A percentile compares a stretch with the other conserved stretches of the same genome.
Conservation (phyloP, 192 early-diverging fungal species). For the Chytriomyces confervae region DNA sequence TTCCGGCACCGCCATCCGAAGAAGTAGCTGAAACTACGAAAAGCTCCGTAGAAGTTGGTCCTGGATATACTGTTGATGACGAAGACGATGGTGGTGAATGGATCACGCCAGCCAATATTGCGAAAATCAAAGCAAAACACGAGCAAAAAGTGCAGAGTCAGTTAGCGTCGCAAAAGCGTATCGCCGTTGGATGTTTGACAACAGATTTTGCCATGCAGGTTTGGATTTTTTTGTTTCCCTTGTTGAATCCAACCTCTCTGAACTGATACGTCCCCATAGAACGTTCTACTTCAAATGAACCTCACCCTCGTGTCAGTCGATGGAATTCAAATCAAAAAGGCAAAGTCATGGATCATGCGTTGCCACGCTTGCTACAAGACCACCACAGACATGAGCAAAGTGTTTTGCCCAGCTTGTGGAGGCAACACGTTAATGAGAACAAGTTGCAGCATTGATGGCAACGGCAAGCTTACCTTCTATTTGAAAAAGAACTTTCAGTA, state of each 20-base stretch:
- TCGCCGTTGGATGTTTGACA: slow-evolving; percentile 88
- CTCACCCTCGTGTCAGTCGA: slow-evolving; percentile 83
- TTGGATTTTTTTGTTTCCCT: background rate
- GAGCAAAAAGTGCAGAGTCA: slow-evolving; percentile 14
- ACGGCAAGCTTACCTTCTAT: slow-evolving; percentile 81
- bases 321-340: slow-evolving; percentile 73
- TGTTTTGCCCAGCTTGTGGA: slow-evolving; percentile 95
- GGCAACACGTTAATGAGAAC: slow-evolving; percentile 84
- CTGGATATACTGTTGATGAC: slow-evolving; percentile 12
- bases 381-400: slow-evolving; percentile 83
- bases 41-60: background rate
- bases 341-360: slow-evolving; percentile 89
- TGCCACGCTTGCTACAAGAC: slow-evolving; percentile 94
- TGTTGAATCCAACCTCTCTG: too few relatives aligned
- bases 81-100: slow-evolving; percentile 71
- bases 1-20: background rate
- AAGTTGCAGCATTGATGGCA: slow-evolving; percentile 76
- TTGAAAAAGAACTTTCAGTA: slow-evolving; percentile 92
- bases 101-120: slow-evolving; percentile 93
- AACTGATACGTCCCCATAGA: slow-evolving; percentile 46
- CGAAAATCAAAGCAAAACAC: slow-evolving; percentile 64
- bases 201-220: slow-evolving; percentile 94
- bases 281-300: slow-evolving; percentile 92
- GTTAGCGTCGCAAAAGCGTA: slow-evolving; percentile 34
- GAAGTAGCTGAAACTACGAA: background rate